A percentile compares a stretch with the other conserved stretches of the same genome.
These are phyloP conservation scores for Phytophthora pseudosyringae DNA, from an alignment of 352 stramenopile genomes.

Conservation along the genomic window DNA sequence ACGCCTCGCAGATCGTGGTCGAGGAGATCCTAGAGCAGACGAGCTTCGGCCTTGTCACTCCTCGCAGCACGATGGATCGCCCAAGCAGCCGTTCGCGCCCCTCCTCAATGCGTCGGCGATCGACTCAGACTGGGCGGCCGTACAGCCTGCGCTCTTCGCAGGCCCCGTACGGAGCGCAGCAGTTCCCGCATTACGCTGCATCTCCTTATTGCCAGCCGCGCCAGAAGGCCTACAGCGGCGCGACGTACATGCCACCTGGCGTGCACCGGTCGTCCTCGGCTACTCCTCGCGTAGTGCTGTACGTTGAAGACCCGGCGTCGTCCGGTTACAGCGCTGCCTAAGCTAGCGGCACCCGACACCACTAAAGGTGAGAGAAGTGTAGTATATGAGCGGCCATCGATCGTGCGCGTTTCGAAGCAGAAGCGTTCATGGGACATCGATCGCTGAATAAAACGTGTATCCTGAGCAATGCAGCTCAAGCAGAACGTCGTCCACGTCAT, in stretches of 20 bases:
- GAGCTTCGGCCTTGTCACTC: constrained; percentile 33
- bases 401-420: constrained; percentile 20
- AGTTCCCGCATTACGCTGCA: constrained; percentile 30
- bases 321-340: constrained; percentile 30
- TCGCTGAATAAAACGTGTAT: constrained; percentile 23
- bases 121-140: constrained; percentile 30
- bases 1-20: constrained; percentile 45
- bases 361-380: constrained; percentile 18
- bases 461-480: constrained; percentile 15
- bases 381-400: constrained; percentile 22
- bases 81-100: constrained; percentile 23
- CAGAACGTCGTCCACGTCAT: background rate
- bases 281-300: constrained; percentile 35
- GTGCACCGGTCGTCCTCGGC: constrained; percentile 29
- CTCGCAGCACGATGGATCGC: constrained; percentile 15
- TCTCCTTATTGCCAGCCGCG: constrained; percentile 34
- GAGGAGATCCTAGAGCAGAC: constrained; percentile 46
- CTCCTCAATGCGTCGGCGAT: constrained; percentile 32
- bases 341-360: background rate
- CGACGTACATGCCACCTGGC: constrained; percentile 14
- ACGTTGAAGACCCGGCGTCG: constrained; percentile 33
- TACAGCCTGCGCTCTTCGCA: constrained; percentile 23
- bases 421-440: constrained; percentile 15
- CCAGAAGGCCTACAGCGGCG: constrained; percentile 37
- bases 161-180: constrained; percentile 17